phyloP scores from a whole-genome alignment of 108 stramenopile genomes.

The Skeletonema tropicum region DNA sequence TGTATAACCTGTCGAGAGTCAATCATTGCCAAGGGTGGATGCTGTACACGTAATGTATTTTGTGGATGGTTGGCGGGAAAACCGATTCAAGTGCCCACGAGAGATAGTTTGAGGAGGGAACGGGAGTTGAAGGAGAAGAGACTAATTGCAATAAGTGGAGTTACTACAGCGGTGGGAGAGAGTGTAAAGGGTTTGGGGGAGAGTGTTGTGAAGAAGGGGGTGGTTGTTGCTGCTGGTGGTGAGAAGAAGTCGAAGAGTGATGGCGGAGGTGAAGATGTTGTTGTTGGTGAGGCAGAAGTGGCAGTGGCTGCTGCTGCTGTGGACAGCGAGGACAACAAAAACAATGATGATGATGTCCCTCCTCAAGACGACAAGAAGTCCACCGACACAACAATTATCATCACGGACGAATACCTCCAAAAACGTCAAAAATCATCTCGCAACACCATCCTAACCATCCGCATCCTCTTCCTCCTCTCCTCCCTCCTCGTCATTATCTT shows the following conservation, averaged over 20 bases:
- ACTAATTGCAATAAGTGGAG: background rate
- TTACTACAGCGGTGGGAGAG: background rate
- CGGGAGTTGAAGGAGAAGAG: background rate
- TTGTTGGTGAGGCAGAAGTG: conserved; percentile 4
- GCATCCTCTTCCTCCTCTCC: conserved; percentile 12
- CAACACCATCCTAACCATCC: conserved; percentile 10
- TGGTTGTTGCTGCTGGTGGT: background rate
- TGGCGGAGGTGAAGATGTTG: background rate
- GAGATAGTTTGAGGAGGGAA: conserved; percentile 1
- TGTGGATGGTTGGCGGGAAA: conserved; percentile 23
- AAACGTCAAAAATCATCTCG: conserved; percentile 9
- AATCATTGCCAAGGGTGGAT: conserved; percentile 12
- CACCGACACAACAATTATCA: background rate
- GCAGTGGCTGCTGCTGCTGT: background rate
- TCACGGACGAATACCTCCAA: conserved; percentile 9
- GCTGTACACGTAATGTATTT: conserved; percentile 14
- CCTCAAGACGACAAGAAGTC: background rate
- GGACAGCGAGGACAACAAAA: background rate
- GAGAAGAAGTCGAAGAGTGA: no score
- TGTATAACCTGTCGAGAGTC: conserved; percentile 7
- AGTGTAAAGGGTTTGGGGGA: background rate
- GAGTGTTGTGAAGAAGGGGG: background rate
- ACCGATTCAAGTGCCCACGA: background rate
- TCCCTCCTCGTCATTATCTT: conserved; percentile 2
- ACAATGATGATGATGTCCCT: background rate